Base-by-base conservation (phyloP, 1,284 basidiomycete species). In the Trichosporon inkin region DNA sequence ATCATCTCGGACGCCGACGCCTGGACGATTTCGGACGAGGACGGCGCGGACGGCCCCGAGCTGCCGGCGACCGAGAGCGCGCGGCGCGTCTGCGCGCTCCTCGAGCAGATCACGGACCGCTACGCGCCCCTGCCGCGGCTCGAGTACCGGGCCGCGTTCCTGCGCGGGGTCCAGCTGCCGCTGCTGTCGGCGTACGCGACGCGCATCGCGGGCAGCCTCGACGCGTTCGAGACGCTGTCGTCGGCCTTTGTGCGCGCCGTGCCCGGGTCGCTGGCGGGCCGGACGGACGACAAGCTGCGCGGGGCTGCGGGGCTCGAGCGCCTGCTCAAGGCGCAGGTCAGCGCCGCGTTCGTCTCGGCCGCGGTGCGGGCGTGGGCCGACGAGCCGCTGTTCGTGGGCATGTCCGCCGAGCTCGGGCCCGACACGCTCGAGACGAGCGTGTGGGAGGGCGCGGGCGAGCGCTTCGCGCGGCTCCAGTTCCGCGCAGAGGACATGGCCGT, bases 101-200 rank as follows among this genome's bases (percentile, higher is more conserved):
- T 92, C 10, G 89, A 94, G 69, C 90, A 92, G 76, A 85, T 95
- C 57, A 92, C 92, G 87, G 93, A 95, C 73, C 91, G 94, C 1
- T 97, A 97, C 73, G 85, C 87, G 10, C 88, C 91, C 0, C 81
- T 98, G 0, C 93, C 94, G 0, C 84, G 84, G 47, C 84, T 89
- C 61, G 75, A 81, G 13, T 89, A 96, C 63, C 86, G 88, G 16
- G 85, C 87, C 0, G 86, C 87, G 11, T 98, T 98, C 79, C 82
- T 98, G 56, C 82, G 88, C 39, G 81, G 83, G 8, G 85, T 96
- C 10, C 95, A 99, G 77, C 80, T 2, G 8, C 92, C 93, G 0
- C 77, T 97, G 3, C 79, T 98, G 7, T 84, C 88, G 56, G 79
- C 83, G 1, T 98, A 96, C 72, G 83, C 86, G 60, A 78, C 82